Percentiles rank a stretch among this genome's conserved stretches.
phyloP scores from a whole-genome alignment of 441 rosid species.

The Isatis lusitanica region DNA sequence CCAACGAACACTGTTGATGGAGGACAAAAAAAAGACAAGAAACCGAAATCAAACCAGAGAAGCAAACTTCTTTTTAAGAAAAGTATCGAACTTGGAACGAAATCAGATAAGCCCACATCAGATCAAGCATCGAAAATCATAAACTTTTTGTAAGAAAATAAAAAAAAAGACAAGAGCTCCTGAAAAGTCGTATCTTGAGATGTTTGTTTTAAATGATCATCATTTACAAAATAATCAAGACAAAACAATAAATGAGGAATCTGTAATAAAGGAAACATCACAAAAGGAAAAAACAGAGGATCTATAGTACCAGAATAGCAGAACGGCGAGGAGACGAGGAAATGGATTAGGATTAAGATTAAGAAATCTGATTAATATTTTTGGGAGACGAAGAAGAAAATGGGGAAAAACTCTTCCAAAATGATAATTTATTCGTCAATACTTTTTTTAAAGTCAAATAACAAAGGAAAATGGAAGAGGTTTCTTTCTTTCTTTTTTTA shows the following conservation, averaged over 20 bases:
- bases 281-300: constrained; percentile 17
- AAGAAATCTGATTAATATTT: constrained; percentile 14
- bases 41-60: constrained; percentile 19
- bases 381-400: constrained; percentile 1
- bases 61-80: neutral
- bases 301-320: constrained; percentile 30
- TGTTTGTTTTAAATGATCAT: constrained; percentile 25
- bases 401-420: neutral
- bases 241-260: constrained; percentile 16
- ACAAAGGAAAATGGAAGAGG: constrained; percentile 15
- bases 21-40: neutral
- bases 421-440: neutral
- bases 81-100: neutral
- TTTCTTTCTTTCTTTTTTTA: neutral
- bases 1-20: constrained; percentile 36
- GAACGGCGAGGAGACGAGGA: constrained; percentile 19
- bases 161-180: constrained; percentile 14
- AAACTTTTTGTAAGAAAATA: neutral
- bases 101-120: constrained; percentile 29
- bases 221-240: constrained; percentile 2
- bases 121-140: constrained; percentile 27
- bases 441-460: constrained; percentile 21
- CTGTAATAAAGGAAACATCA: constrained; percentile 7
- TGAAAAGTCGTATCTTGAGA: constrained; percentile 24
- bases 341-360: constrained; percentile 19